Conservation (phyloP, 2,329 filamentous ascomycete species). For the Colletotrichum tropicale region DNA sequence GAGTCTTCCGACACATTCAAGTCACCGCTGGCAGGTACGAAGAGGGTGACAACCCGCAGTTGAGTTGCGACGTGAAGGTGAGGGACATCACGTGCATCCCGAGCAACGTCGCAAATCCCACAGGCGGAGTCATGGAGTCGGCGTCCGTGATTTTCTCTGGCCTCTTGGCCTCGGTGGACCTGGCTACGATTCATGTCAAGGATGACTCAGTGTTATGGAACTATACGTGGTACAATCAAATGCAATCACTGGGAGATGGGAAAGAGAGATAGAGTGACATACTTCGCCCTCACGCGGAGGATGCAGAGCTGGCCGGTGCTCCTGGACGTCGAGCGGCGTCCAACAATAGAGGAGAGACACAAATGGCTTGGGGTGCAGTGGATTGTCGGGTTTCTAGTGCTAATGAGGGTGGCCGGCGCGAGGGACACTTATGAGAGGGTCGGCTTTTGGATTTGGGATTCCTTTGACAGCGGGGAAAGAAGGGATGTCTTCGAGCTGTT, state of each 20-base stretch:
- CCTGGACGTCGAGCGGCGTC: not conserved
- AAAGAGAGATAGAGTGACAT: not conserved
- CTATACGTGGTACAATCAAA: not conserved
- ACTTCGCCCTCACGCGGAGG: not conserved
- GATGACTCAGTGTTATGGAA: not conserved
- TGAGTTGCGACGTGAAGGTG: not conserved
- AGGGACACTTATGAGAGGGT: not conserved
- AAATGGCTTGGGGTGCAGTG: rapidly evolving
- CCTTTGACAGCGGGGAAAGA: not conserved
- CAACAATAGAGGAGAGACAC: rapidly evolving
- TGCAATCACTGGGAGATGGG: not conserved
- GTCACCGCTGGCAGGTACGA: not conserved
- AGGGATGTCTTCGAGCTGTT: rapidly evolving
- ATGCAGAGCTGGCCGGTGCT: not conserved
- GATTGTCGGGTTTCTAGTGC: not conserved
- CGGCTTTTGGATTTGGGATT: not conserved
- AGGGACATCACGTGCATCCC: not conserved
- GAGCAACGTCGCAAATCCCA: not conserved
- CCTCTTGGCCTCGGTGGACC: not conserved
- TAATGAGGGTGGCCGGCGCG: not conserved
- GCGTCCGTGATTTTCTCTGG: not conserved
- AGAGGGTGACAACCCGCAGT: not conserved
- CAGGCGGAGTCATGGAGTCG: not conserved
- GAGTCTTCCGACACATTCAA: not conserved
- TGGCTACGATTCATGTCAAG: not conserved